Evolutionary conservation across 1,284 basidiomycete species (phyloP).

Genomic region (Ganoderma lingzhi): DNA sequence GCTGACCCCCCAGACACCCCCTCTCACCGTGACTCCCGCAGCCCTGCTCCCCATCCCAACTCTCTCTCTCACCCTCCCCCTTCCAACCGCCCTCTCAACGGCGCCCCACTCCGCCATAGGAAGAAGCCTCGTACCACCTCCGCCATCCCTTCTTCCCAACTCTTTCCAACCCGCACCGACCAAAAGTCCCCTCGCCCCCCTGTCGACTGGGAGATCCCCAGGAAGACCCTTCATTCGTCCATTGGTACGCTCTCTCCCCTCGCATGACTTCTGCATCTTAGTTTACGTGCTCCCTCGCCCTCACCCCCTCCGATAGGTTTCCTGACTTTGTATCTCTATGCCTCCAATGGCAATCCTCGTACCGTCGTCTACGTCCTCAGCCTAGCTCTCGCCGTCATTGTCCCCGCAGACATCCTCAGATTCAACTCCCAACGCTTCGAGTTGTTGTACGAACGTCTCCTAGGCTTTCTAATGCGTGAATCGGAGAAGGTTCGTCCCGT

Average conservation of each 20-base stretch:
- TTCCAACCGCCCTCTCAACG: constrained; percentile 23
- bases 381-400: constrained; percentile 74
- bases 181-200: constrained; percentile 27
- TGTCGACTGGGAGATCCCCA: constrained; percentile 86
- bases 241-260: constrained; percentile 69
- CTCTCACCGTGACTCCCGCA: constrained; percentile 7
- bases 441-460: constrained; percentile 74
- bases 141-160: constrained; percentile 14
- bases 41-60: constrained; percentile 13
- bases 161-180: constrained; percentile 21
- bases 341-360: constrained; percentile 60
- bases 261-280: neutral
- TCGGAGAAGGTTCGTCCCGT: constrained; percentile 75
- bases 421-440: constrained; percentile 78
- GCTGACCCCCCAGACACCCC: constrained; percentile 18
- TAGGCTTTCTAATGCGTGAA: constrained; percentile 95
- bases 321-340: constrained; percentile 82
- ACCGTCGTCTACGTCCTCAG: constrained; percentile 74
- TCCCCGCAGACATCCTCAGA: constrained; percentile 82
- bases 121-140: constrained; percentile 27
- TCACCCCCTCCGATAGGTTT: constrained; percentile 64
- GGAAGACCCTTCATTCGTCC: constrained; percentile 90
- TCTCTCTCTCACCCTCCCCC: neutral
- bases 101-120: constrained; percentile 27
- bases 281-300: neutral